Evolutionary conservation across 2,329 filamentous ascomycete species (phyloP).

Genomic region (Colletotrichum chrysophilum): DNA sequence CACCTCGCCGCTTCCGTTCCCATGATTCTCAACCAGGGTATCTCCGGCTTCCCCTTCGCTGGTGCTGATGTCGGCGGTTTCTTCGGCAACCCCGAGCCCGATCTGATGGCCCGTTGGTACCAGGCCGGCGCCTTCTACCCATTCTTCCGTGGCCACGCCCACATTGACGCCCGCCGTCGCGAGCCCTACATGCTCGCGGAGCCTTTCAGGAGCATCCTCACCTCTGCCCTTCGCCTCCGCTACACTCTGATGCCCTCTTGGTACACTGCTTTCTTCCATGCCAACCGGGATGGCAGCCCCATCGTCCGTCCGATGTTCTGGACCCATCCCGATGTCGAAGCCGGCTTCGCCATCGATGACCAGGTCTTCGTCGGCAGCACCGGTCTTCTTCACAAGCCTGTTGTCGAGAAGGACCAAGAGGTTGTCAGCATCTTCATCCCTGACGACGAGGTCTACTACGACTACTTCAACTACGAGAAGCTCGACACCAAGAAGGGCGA

Average conservation of each 20-base stretch:
- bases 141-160: constrained; percentile 96
- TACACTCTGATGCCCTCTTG: constrained; percentile 91
- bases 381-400: constrained; percentile 90
- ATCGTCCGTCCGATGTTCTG: constrained; percentile 94
- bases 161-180: constrained; percentile 92
- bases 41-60: constrained; percentile 91
- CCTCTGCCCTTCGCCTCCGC: constrained; percentile 83
- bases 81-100: constrained; percentile 95
- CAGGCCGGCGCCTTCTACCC: constrained; percentile 97
- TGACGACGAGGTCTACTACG: constrained; percentile 89
- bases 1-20: constrained; percentile 89
- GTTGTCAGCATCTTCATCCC: constrained; percentile 84
- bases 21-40: constrained; percentile 92
- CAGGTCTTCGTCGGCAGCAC: constrained; percentile 91
- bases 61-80: constrained; percentile 97
- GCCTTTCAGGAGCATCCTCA: constrained; percentile 85
- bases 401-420: constrained; percentile 77
- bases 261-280: constrained; percentile 97
- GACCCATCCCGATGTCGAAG: constrained; percentile 84
- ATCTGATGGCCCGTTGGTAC: constrained; percentile 93
- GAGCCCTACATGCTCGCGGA: constrained; percentile 90
- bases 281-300: constrained; percentile 80
- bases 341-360: constrained; percentile 87
- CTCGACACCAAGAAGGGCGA: constrained; percentile 75
- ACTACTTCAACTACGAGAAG: constrained; percentile 88